These are phyloP conservation scores for Venturia carpophila DNA, from an alignment of 2,329 filamentous ascomycete species.

Conservation along the genomic window DNA sequence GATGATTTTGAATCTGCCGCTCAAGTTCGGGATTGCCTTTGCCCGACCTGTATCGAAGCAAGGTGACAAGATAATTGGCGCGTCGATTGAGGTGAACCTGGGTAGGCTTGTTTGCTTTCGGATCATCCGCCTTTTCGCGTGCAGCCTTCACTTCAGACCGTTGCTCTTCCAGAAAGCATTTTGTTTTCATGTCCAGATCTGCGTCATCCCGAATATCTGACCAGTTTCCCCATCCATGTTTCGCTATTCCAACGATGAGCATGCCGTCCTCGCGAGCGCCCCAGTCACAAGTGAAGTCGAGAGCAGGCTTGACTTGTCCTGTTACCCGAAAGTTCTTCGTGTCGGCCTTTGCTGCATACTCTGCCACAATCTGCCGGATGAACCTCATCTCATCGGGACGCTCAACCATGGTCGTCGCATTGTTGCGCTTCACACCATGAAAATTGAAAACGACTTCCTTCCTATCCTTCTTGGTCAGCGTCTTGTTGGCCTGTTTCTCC, in stretches of 20 bases:
- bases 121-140: constrained; percentile 37
- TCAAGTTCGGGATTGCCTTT: constrained; percentile 61
- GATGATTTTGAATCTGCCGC: constrained; percentile 81
- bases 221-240: constrained; percentile 95
- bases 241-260: constrained; percentile 87
- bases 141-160: constrained; percentile 97
- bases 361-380: constrained; percentile 64
- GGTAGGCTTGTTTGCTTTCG: constrained; percentile 77
- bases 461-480: constrained; percentile 90
- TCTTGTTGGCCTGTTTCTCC: constrained; percentile 67
- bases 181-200: constrained; percentile 77
- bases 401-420: constrained; percentile 90
- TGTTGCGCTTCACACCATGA: constrained; percentile 85
- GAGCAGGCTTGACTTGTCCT: constrained; percentile 85
- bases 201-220: constrained; percentile 84
- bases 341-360: constrained; percentile 44
- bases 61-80: constrained; percentile 90
- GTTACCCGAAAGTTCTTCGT: constrained; percentile 75
- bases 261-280: constrained; percentile 91
- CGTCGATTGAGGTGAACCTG: constrained; percentile 93
- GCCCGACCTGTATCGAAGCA: constrained; percentile 74
- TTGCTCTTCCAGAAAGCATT: constrained; percentile 94
- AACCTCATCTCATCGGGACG: constrained; percentile 83
- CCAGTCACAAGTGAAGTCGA: constrained; percentile 80
- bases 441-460: constrained; percentile 96